A percentile compares a stretch with the other conserved stretches of the same genome.
Conservation (phyloP, 1,284 basidiomycete genomes). For the Pseudozyma thailandica region DNA sequence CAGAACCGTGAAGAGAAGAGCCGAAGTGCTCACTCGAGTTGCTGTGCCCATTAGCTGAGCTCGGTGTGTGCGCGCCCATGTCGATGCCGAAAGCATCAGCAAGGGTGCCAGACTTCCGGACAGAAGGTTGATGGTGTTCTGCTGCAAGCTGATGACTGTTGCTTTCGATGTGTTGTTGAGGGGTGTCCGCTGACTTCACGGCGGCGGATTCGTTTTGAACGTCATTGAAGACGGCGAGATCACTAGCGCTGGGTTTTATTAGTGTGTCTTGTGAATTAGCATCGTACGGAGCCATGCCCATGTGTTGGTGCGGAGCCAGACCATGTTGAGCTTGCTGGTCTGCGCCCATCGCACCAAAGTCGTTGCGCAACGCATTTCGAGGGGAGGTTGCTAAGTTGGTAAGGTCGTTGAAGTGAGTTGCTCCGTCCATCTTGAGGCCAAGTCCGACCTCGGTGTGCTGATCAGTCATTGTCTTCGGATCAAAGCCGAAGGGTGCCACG, state of each 20-base stretch:
- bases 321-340: conserved; percentile 1
- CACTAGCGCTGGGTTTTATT: conserved; percentile 15
- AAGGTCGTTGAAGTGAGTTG: conserved; percentile 35
- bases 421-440: conserved; percentile 24
- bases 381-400: conserved; percentile 24
- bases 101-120: conserved; percentile 9
- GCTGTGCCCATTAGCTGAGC: not conserved
- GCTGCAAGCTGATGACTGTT: not conserved
- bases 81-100: conserved; percentile 17
- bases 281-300: conserved; percentile 10
- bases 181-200: not conserved
- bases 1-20: conserved; percentile 3
- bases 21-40: not conserved
- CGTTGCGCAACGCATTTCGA: conserved; percentile 2
- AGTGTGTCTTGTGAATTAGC: conserved; percentile 16
- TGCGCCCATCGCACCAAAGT: not conserved
- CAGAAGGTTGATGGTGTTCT: not conserved
- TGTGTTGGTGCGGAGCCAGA: conserved; percentile 2
- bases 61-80: conserved; percentile 2
- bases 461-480: conserved; percentile 11
- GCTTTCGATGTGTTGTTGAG: conserved; percentile 2
- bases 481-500: not conserved
- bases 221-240: conserved; percentile 5
- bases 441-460: conserved; percentile 18
- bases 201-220: not conserved